phyloP scores from a whole-genome alignment of 371 early-diverging fungal species.

The Rhizomucor pusillus region DNA sequence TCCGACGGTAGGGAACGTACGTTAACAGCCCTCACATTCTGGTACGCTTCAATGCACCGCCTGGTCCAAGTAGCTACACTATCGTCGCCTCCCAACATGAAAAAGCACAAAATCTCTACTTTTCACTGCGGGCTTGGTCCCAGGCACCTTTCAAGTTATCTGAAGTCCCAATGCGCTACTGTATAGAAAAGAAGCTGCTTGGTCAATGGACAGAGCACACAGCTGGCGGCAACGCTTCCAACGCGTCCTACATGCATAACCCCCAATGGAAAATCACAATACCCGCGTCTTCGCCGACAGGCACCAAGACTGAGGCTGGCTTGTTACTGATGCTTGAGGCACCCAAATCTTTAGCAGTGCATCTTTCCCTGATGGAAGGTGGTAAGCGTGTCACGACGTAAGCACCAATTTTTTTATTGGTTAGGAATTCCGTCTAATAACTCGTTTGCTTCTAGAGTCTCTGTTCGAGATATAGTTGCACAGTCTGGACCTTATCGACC shows the following conservation, averaged over 20 bases:
- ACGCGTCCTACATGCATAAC: constrained; percentile 71
- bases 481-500: constrained; percentile 73
- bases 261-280: constrained; percentile 75
- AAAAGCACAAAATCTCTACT: constrained; percentile 65
- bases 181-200: constrained; percentile 55
- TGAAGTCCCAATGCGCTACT: constrained; percentile 64
- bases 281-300: constrained; percentile 17
- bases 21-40: constrained; percentile 85
- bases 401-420: background rate
- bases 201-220: constrained; percentile 76
- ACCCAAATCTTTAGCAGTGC: constrained; percentile 63
- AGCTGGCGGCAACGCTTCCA: constrained; percentile 78
- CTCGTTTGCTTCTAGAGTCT: constrained; percentile 52
- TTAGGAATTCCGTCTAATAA: too few species aligned
- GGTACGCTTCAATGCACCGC: constrained; percentile 68
- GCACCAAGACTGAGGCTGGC: constrained; percentile 18
- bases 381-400: constrained; percentile 68
- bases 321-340: constrained; percentile 66
- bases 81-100: constrained; percentile 82
- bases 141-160: constrained; percentile 62
- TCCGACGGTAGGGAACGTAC: constrained; percentile 70
- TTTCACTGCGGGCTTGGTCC: constrained; percentile 73
- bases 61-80: constrained; percentile 63
- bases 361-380: constrained; percentile 67
- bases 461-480: constrained; percentile 63